Evolutionary conservation across 495 filamentous ascomycete genomes (phyloP).

Genomic region (Penicillium taxi): DNA sequence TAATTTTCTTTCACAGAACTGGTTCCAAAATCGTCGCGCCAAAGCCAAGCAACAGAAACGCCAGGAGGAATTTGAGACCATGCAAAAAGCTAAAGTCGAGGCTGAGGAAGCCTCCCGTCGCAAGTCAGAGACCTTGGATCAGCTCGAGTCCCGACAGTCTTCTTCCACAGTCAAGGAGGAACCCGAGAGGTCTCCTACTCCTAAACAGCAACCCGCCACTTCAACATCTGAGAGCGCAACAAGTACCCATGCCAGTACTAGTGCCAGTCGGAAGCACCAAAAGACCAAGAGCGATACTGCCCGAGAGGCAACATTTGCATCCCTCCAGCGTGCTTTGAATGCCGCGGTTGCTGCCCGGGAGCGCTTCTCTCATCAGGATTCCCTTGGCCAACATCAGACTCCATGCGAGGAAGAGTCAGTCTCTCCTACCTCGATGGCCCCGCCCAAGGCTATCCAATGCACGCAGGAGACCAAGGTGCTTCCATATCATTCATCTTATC

Average conservation of each 20-base stretch:
- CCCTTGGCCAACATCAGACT: conserved; percentile 14
- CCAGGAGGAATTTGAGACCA: conserved; percentile 55
- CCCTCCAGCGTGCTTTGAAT: conserved; percentile 38
- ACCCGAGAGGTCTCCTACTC: conserved; percentile 23
- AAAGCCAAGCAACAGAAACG: conserved; percentile 73
- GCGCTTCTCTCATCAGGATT: conserved; percentile 22
- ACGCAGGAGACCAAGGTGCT: conserved; percentile 9
- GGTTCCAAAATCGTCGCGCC: conserved; percentile 85
- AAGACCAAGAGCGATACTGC: conserved; percentile 38
- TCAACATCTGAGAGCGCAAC: conserved; percentile 17
- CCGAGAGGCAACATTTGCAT: conserved; percentile 39
- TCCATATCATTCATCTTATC: conserved; percentile 15
- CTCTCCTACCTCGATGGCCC: conserved; percentile 29
- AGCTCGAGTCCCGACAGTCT: conserved; percentile 17
- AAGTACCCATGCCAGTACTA: conserved; percentile 21
- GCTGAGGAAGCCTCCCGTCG: conserved; percentile 34
- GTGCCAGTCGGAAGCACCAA: conserved; percentile 26
- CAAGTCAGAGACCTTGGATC: conserved; percentile 25
- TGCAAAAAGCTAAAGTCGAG: conserved; percentile 48
- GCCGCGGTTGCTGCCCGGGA: conserved; percentile 37
- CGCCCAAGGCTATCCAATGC: conserved; percentile 11
- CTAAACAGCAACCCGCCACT: conserved; percentile 22
- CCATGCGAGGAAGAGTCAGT: conserved; percentile 16
- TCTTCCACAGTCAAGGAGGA: conserved; percentile 22
- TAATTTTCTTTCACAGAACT: conserved; percentile 50